Evolutionary conservation across 2,329 filamentous ascomycete genomes (phyloP).

Genomic region (Thielaviopsis euricoi): DNA sequence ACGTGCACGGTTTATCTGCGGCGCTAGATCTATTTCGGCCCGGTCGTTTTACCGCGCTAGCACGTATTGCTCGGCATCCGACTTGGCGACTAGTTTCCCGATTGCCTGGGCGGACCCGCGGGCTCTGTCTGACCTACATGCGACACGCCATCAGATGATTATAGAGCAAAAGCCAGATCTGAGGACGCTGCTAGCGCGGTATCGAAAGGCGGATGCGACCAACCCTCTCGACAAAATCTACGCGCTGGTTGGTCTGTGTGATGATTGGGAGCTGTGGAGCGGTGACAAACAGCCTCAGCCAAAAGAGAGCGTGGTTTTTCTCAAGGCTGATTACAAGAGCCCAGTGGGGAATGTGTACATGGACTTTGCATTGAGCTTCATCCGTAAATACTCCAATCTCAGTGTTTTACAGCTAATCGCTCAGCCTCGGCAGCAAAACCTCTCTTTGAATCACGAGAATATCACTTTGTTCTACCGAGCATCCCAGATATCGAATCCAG

Average conservation of each 20-base stretch:
- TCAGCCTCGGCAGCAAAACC: no score
- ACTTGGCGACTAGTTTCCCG: neutral
- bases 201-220: neutral
- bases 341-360: neutral
- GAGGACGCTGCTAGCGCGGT: neutral
- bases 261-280: neutral
- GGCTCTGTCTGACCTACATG: neutral
- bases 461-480: no score
- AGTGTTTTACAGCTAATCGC: no score
- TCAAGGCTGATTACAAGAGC: neutral
- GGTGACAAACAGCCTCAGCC: neutral
- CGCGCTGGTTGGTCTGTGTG: neutral
- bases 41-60: constrained; percentile 16
- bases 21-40: constrained; percentile 15
- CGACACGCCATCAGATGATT: neutral
- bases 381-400: no score
- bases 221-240: constrained; percentile 3
- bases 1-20: constrained; percentile 16
- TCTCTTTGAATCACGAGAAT: no score
- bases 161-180: neutral
- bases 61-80: neutral
- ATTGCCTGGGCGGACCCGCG: neutral
- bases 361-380: no score
- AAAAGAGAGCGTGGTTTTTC: neutral
- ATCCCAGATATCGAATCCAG: no score